Conservation (phyloP, 139 green algal species). For the Chlamydomonas incerta region DNA sequence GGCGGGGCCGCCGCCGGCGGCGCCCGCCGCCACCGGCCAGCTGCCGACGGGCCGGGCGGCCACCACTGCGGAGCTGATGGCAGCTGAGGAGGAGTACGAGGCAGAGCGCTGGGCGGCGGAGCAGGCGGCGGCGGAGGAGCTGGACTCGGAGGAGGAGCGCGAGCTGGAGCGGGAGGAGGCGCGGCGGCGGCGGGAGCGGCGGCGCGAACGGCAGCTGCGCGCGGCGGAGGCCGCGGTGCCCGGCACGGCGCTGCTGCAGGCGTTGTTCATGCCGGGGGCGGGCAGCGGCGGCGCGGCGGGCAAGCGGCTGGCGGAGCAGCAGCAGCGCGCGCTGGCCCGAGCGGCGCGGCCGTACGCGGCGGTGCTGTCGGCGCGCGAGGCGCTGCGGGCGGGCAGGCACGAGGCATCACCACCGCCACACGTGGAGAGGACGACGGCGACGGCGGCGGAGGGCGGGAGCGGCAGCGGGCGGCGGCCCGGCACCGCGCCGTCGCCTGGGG, state of each 20-base stretch:
- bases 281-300: neutral
- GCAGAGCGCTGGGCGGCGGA: too few species aligned
- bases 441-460: too few species aligned
- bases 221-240: neutral
- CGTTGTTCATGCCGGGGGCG: neutral
- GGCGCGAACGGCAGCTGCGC: neutral
- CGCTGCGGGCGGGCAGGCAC: too few species aligned
- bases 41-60: neutral
- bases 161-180: neutral
- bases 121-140: neutral
- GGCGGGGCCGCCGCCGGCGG: too few species aligned
- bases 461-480: too few species aligned
- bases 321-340: neutral
- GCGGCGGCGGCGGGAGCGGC: neutral
- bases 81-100: neutral
- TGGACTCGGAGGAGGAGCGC: neutral
- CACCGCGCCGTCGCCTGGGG: too few species aligned
- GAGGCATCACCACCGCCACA: too few species aligned
- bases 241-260: neutral
- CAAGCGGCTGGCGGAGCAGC: neutral
- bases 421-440: too few species aligned
- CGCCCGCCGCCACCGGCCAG: neutral
- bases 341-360: neutral
- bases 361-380: neutral
- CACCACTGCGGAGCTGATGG: neutral